phyloP scores from a whole-genome alignment of 345 rosid species.

The Eucalyptus fibrosa region DNA sequence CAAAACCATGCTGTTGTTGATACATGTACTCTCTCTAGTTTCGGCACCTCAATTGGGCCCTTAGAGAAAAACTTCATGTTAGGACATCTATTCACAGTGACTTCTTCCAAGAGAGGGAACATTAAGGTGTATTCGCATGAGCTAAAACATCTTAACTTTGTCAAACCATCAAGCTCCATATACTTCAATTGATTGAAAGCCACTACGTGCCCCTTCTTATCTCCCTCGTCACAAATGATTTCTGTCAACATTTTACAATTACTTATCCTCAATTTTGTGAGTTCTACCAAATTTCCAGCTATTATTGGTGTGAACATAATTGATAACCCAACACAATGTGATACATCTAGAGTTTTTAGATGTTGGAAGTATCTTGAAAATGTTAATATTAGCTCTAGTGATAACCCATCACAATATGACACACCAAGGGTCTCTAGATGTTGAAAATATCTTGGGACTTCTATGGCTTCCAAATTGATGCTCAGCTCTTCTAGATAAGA shows the following conservation, averaged over 20 bases:
- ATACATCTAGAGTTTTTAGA: not conserved
- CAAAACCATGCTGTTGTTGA: rapidly evolving
- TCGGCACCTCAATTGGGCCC: not conserved
- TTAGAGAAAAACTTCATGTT: not conserved
- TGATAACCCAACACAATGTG: not conserved
- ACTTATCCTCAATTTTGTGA: not conserved
- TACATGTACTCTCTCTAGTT: not conserved
- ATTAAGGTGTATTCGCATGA: not conserved
- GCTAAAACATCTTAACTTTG: not conserved
- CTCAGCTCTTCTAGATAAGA: not conserved
- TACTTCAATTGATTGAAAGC: not conserved
- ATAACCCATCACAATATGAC: not conserved
- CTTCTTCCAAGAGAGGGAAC: not conserved
- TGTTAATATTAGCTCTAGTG: rapidly evolving
- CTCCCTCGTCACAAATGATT: not conserved
- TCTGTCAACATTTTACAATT: not conserved
- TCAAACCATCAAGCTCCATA: not conserved
- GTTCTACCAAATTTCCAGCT: not conserved
- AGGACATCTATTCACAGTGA: not conserved
- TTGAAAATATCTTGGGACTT: not conserved
- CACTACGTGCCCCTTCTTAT: not conserved
- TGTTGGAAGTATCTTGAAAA: not conserved
- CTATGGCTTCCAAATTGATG: not conserved
- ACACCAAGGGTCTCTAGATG: not conserved
- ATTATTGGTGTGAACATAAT: not conserved